phyloP scores from a whole-genome alignment of 106 monocot species.

The Alisma plantagoaquatica region DNA sequence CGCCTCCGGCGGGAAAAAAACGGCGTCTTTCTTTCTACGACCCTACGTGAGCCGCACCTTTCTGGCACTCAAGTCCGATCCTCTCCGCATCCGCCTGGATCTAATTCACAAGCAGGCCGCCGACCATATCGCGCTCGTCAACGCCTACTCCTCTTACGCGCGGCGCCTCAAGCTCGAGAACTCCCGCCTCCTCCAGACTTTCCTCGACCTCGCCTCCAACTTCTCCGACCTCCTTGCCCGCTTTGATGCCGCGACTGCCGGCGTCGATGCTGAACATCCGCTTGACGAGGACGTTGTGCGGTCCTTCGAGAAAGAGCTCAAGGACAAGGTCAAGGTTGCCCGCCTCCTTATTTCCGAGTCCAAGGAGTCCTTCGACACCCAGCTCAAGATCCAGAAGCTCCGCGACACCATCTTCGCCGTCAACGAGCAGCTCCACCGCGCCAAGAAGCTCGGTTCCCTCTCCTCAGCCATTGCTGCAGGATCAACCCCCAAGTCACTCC shows the following conservation, averaged over 20 bases:
- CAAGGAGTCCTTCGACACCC: constrained; percentile 92
- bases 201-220: constrained; percentile 30
- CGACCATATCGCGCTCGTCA: constrained; percentile 63
- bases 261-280: neutral
- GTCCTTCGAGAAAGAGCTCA: constrained; percentile 68
- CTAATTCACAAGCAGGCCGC: constrained; percentile 60
- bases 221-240: constrained; percentile 40
- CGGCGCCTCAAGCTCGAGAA: constrained; percentile 62
- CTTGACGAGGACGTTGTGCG: constrained; percentile 44
- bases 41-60: constrained; percentile 19
- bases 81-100: constrained; percentile 37
- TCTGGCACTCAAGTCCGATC: constrained; percentile 31
- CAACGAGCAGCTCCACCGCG: constrained; percentile 65
- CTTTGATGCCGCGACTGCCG: constrained; percentile 11
- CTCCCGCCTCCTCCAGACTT: constrained; percentile 46
- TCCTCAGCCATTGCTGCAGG: constrained; percentile 46
- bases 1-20: neutral
- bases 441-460: constrained; percentile 40
- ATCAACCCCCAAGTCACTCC: constrained; percentile 77
- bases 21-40: neutral
- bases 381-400: constrained; percentile 99
- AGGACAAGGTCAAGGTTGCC: constrained; percentile 62
- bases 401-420: constrained; percentile 83
- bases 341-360: constrained; percentile 58
- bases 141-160: constrained; percentile 67